Conservation (phyloP, 257 asterid species). For the Euphrasia confusa region DNA sequence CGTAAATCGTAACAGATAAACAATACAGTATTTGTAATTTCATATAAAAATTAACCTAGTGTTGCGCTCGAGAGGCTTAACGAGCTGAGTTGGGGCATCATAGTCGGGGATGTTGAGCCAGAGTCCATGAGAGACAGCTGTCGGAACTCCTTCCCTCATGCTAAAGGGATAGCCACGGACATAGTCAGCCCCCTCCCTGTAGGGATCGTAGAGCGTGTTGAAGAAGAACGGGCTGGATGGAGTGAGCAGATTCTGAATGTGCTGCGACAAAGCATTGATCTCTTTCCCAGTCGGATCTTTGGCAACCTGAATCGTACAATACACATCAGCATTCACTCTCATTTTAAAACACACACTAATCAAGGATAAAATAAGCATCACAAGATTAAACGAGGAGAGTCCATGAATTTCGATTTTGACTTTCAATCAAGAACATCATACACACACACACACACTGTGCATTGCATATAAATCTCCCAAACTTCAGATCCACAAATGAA, state of each 20-base stretch:
- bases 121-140: constrained; percentile 33
- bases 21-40: background rate
- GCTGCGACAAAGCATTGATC: constrained; percentile 30
- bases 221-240: constrained; percentile 32
- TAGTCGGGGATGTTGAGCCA: constrained; percentile 35
- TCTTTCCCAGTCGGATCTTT: constrained; percentile 42
- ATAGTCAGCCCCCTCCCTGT: constrained; percentile 26
- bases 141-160: constrained; percentile 30
- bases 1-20: background rate
- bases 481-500: too few species aligned
- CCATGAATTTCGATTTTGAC: too few species aligned
- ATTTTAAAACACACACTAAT: background rate
- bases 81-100: constrained; percentile 34
- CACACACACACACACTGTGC: too few species aligned
- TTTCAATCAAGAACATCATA: too few species aligned
- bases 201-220: constrained; percentile 32
- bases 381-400: too few species aligned
- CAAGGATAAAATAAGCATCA: background rate
- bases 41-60: constrained; percentile 14
- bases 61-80: constrained; percentile 34
- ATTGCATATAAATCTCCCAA: too few species aligned
- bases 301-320: constrained; percentile 32
- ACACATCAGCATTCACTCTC: background rate
- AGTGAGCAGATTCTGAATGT: constrained; percentile 27
- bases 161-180: constrained; percentile 34